Conservation (phyloP, 805 yeast genomes). For the Metschnikowia peoriensis region DNA sequence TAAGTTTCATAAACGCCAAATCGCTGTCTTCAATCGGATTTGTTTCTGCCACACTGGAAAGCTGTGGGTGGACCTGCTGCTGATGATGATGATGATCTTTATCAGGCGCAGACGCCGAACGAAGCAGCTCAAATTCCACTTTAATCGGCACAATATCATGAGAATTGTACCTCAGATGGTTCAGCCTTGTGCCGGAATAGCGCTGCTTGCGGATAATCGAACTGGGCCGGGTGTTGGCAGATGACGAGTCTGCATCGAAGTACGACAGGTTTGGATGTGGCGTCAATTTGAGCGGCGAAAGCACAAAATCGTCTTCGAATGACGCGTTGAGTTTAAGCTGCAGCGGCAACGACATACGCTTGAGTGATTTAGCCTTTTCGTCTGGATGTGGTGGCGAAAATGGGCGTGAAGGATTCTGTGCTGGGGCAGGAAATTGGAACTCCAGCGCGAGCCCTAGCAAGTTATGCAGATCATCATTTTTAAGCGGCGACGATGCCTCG, state of each 20-base stretch:
- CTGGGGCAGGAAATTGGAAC: slow-evolving; percentile 5
- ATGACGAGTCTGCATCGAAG: slow-evolving; percentile 19
- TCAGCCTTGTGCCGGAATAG: slow-evolving; percentile 30
- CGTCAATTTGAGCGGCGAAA: slow-evolving; percentile 42
- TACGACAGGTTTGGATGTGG: slow-evolving; percentile 20
- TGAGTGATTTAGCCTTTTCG: slow-evolving; percentile 24
- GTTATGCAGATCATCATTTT: slow-evolving; percentile 10
- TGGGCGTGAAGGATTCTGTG: not conserved
- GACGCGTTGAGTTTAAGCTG: slow-evolving; percentile 23
- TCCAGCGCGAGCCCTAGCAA: not conserved
- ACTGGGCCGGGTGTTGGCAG: slow-evolving; percentile 7
- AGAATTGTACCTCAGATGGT: slow-evolving; percentile 40
- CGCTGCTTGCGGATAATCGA: slow-evolving; percentile 19
- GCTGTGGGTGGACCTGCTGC: slow-evolving; percentile 12
- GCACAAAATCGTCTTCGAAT: slow-evolving; percentile 35
- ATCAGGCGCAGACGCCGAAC: slow-evolving; percentile 32
- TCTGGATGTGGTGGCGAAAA: slow-evolving; percentile 36
- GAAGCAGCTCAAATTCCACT: slow-evolving; percentile 40
- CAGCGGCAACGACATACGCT: slow-evolving; percentile 38
- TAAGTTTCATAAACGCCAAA: slow-evolving; percentile 30
- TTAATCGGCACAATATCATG: slow-evolving; percentile 43
- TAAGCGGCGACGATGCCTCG: slow-evolving; percentile 29
- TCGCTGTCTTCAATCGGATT: slow-evolving; percentile 20
- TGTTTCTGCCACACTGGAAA: slow-evolving; percentile 16
- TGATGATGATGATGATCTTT: slow-evolving; percentile 9